A percentile compares a stretch with the other conserved stretches of the same genome.
phyloP scores from a whole-genome alignment of 306 rosid species.

The Urtica urens region DNA sequence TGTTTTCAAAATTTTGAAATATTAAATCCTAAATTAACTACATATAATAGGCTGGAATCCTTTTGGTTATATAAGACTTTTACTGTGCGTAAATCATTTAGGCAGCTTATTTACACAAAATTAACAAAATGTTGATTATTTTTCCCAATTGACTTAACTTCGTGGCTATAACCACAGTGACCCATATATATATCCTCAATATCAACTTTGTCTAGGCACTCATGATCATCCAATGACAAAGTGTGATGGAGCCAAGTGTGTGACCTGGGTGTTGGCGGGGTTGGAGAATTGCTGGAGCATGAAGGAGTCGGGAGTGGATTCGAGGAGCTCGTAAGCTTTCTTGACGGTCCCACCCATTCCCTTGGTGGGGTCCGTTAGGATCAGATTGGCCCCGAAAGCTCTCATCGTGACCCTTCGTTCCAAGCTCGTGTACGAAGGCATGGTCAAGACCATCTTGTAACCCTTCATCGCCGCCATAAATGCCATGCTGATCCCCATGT shows the following conservation, averaged over 20 bases:
- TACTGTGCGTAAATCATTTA: too few species aligned
- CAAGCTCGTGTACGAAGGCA: slow-evolving; percentile 73
- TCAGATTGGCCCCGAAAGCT: slow-evolving; percentile 81
- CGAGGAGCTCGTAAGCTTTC: slow-evolving; percentile 75
- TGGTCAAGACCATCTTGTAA: slow-evolving; percentile 70
- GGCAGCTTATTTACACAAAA: too few species aligned
- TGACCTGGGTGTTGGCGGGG: slow-evolving; percentile 74
- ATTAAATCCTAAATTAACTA: too few species aligned
- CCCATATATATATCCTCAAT: too few species aligned
- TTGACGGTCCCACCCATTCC: slow-evolving; percentile 80
- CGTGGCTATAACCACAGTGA: too few species aligned
- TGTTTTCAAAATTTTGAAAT: too few species aligned
- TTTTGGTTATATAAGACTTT: too few species aligned
- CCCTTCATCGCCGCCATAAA: slow-evolving; percentile 79
- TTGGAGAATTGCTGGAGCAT: slow-evolving; percentile 89
- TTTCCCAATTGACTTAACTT: too few species aligned
- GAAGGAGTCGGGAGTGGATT: slow-evolving; percentile 60
- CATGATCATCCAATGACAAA: slow-evolving; percentile 2
- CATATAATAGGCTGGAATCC: too few species aligned
- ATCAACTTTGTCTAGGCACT: slow-evolving; percentile 10
- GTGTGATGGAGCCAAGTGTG: neutral
- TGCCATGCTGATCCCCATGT: slow-evolving; percentile 87
- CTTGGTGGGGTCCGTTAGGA: slow-evolving; percentile 73
- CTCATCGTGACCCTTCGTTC: slow-evolving; percentile 75
- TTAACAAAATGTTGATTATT: too few species aligned